Evolutionary conservation across 345 rosid species (phyloP), one percentile per base, ranked within the genome.

Genomic region (Ceriops decandra): DNA sequence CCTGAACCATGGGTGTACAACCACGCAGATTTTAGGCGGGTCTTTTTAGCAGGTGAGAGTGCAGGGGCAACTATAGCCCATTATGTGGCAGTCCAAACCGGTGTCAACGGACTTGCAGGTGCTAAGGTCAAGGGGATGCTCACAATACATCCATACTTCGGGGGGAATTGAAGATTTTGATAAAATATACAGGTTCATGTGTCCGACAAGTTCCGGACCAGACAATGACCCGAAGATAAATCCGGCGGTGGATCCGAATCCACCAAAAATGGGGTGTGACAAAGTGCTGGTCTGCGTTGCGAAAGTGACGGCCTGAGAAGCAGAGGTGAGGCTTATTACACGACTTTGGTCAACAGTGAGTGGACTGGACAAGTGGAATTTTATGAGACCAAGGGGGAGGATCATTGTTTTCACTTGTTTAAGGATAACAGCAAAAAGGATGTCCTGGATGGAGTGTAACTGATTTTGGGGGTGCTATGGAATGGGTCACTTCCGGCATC

Each of bases 31-130:
- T 74, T 84, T 6, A 16, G 65, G 3, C 78, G 62, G 47, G 81
- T 85, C 19, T 81, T 81, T 70, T 64, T 84, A 27, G 74, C 68
- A 5, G 91, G 93, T 5, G 93, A 86, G 52, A 88, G 90, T 16
- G 90, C 90, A n/a, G 91, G 93, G 0, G 93, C 76, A 19, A 89
- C 80, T 72, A 81, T 84, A 24, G 62, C 81, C 13, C 88, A 87
- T 51, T 74, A 82, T 35, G 76, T 80, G 32, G 81, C 84, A 5
- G 63, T 66, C 13, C 74, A 70, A 30, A 81, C 80, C 0, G 84
- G 81, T 5, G 26, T 11, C 0, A n/a, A 13, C 7, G 56, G 65
- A 15, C 52, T 84, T 63, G 31, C 16, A 5, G 82, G 78, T 0
- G n/a, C 81, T 9, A 74, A 46, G 11, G 52, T 84, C 10, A 24